Conservation (phyloP, 805 yeast species). For the Starmerella vaccinii region DNA sequence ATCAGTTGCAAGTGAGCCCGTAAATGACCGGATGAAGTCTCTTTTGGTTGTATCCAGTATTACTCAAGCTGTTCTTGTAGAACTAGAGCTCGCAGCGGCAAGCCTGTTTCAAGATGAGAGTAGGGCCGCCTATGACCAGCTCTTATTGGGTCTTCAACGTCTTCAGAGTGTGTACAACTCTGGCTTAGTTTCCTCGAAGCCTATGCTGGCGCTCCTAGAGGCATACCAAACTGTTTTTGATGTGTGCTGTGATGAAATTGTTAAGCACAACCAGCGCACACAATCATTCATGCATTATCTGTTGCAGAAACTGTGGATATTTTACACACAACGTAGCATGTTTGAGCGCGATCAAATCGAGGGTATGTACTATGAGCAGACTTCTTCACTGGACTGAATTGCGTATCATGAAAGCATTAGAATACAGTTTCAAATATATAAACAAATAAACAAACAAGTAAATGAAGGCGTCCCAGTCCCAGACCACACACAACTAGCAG, state of each 20-base stretch:
- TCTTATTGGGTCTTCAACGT: background rate
- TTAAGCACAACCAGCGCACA: background rate
- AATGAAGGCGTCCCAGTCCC: background rate
- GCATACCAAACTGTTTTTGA: background rate
- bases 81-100: background rate
- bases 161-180: background rate
- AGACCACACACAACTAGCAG: no score
- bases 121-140: background rate
- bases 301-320: slow-evolving; percentile 7
- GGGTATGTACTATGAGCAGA: background rate
- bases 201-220: background rate
- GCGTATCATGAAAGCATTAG: background rate
- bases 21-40: background rate
- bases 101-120: background rate
- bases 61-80: background rate
- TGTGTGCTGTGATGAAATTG: slow-evolving; percentile 8
- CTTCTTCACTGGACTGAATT: no score
- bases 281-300: background rate
- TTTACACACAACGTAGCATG: background rate
- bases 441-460: background rate
- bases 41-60: background rate
- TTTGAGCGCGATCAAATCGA: background rate
- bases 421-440: background rate
- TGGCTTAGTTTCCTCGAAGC: background rate
- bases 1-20: background rate